Evolutionary conservation across 140 eudicot genomes (phyloP), one percentile per base, ranked within the genome.

Genomic region (Bidens hawaiensis): DNA sequence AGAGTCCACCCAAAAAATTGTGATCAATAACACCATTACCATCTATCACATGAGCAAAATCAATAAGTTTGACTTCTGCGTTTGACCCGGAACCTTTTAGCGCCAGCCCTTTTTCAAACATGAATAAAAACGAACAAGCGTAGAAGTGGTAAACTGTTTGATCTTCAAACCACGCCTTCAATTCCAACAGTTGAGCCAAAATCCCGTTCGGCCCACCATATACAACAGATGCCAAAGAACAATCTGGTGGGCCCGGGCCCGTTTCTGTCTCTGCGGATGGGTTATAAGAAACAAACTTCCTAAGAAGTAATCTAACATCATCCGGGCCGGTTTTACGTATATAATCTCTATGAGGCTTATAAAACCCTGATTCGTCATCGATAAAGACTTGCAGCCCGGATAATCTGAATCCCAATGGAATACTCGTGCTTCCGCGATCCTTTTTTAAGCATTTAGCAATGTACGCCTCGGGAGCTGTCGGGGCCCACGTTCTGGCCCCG

Each of bases 1-100:
- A 93, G 14, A 93, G 82, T 23, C 99, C 99, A 50, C 96, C 99
- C 74, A 93, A 88, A 73, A 93, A 93, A 83, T 93, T 93, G 60
- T 88, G 96, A 56, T 93, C 99, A 46, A 93, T 88, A 13, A 85
- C 78, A 26, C 99, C 96, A 38, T 60, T 67, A 22, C 85, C 99
- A 28, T 82, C 93, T 25, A 65, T 16, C 60, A 80, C 95, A 73
- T 93, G 99, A 6, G 96, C 96, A 68, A 93, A 93, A 77, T 93
- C 99, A n/a, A 93, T 75, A 22, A 93, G 88, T 74, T 84, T 87
- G 21, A 91, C 77, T 69, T 72, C 78, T 1, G 93, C 81, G 1
- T 77, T 70, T 7, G 79, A 67, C 41, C 49, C 50, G 43, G 42
- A 55, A 49, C 88, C 80, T 43, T 75, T 64, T 61, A 38, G 23